Percentiles rank a stretch among this genome's conserved stretches.
phyloP scores from a whole-genome alignment of 2,329 filamentous ascomycete species.

The Neofusicoccum kwambonambiense region DNA sequence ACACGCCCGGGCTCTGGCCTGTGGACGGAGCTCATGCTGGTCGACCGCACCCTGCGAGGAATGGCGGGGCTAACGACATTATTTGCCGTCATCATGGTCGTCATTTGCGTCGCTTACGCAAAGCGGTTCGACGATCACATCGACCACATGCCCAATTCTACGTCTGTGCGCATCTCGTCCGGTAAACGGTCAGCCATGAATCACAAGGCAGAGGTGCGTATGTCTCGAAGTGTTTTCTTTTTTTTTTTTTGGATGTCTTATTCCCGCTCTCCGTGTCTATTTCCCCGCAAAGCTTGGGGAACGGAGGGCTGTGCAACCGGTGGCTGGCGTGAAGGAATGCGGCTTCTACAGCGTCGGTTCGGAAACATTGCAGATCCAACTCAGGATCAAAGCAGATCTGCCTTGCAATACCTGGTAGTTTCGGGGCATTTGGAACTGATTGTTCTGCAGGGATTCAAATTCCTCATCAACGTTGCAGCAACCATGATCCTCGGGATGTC shows the following conservation, averaged over 20 bases:
- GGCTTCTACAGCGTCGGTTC: too few species aligned
- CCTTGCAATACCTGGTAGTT: too few species aligned
- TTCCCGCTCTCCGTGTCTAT: background rate
- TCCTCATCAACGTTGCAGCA: conserved; percentile 31
- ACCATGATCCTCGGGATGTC: conserved; percentile 34
- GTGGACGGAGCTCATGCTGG: conserved; percentile 32
- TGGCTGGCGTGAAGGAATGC: too few species aligned
- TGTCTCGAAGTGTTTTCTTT: too few species aligned
- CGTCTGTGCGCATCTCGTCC: conserved; percentile 1
- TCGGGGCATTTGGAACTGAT: too few species aligned
- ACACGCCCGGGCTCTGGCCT: conserved; percentile 20
- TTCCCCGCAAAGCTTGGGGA: background rate
- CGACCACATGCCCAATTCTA: background rate
- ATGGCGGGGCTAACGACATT: conserved; percentile 27
- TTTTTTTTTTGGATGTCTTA: too few species aligned
- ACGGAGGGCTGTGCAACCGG: too few species aligned
- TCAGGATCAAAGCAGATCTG: too few species aligned
- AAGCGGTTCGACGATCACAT: background rate
- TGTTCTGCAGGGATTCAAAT: conserved; percentile 1
- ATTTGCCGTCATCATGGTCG: conserved; percentile 22
- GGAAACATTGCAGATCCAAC: too few species aligned
- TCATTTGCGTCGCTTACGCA: conserved; percentile 17
- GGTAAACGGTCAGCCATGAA: background rate
- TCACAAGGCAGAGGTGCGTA: background rate
- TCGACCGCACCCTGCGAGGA: conserved; percentile 28